phyloP scores from a whole-genome alignment of 2,329 filamentous ascomycete genomes.

The Stagonosporopsis vannaccii region DNA sequence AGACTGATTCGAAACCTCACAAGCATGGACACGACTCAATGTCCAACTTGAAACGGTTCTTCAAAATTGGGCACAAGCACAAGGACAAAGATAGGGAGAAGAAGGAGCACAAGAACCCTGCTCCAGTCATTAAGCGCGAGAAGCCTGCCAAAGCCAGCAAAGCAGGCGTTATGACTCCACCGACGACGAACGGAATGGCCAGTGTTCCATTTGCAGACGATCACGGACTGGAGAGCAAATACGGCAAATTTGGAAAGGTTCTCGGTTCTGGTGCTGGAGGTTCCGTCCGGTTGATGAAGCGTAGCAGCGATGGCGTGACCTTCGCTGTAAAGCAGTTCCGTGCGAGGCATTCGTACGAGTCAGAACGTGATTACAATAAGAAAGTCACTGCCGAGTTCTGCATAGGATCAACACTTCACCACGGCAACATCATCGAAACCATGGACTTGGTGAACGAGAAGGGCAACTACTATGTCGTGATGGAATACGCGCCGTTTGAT shows the following conservation, averaged over 20 bases:
- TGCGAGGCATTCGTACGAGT: constrained; percentile 89
- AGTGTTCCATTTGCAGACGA: constrained; percentile 89
- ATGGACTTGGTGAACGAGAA: constrained; percentile 96
- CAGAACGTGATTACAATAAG: constrained; percentile 94
- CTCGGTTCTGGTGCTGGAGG: constrained; percentile 93
- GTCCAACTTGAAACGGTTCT: constrained; percentile 95
- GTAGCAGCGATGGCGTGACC: constrained; percentile 87
- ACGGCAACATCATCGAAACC: constrained; percentile 98
- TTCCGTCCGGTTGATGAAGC: constrained; percentile 92
- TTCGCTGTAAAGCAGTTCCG: constrained; percentile 99
- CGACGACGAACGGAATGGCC: constrained; percentile 39
- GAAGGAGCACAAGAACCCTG: constrained; percentile 68
- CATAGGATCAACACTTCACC: constrained; percentile 93
- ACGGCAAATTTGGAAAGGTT: constrained; percentile 94
- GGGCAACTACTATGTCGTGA: constrained; percentile 95
- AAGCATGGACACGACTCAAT: constrained; percentile 75
- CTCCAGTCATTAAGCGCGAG: constrained; percentile 62
- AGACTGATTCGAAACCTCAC: constrained; percentile 43
- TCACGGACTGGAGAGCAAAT: constrained; percentile 87
- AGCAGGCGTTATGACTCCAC: constrained; percentile 49
- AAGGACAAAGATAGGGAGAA: constrained; percentile 58
- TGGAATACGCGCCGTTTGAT: constrained; percentile 97
- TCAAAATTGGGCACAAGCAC: constrained; percentile 73
- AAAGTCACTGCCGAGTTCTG: constrained; percentile 99
- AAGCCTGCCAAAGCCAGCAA: constrained; percentile 58